Conservation (phyloP, 257 asterid species). For the Linaria vulgaris region DNA sequence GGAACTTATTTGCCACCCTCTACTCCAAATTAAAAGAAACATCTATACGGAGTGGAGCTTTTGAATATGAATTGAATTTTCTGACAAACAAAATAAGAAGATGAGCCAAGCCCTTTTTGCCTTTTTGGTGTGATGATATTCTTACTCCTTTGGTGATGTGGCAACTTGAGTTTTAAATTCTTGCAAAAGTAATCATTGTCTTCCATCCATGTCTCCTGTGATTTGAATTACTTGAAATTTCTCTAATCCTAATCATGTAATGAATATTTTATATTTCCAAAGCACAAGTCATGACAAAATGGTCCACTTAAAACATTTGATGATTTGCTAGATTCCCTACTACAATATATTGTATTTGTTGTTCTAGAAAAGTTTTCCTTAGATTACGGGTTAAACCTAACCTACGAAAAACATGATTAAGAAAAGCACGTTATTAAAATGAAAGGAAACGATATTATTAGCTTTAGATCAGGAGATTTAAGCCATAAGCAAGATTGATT, state of each 20-base stretch:
- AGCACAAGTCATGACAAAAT: not conserved
- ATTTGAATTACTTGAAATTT: not conserved
- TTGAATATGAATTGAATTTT: not conserved
- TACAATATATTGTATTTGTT: not conserved
- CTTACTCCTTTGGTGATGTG: not conserved
- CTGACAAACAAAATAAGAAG: not conserved
- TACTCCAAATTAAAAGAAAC: not conserved
- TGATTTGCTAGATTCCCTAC: not conserved
- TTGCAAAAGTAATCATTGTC: not conserved
- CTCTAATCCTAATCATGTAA: slow-evolving; percentile 16
- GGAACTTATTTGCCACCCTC: not conserved
- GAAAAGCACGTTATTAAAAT: not conserved
- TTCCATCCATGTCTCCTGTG: not conserved
- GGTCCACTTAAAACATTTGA: slow-evolving; percentile 18
- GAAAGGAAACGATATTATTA: not conserved
- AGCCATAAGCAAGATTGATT: slow-evolving; percentile 19
- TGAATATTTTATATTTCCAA: not conserved
- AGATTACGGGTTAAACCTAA: slow-evolving; percentile 24
- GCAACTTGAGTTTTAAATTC: not conserved
- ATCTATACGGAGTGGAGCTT: not conserved
- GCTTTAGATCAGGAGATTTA: slow-evolving; percentile 17
- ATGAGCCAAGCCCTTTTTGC: not conserved
- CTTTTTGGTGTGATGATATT: no score
- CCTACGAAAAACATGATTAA: slow-evolving; percentile 1
- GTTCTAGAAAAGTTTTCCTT: not conserved